Conservation (phyloP, 305 asterid genomes). For the Stenogyne calaminthoides region DNA sequence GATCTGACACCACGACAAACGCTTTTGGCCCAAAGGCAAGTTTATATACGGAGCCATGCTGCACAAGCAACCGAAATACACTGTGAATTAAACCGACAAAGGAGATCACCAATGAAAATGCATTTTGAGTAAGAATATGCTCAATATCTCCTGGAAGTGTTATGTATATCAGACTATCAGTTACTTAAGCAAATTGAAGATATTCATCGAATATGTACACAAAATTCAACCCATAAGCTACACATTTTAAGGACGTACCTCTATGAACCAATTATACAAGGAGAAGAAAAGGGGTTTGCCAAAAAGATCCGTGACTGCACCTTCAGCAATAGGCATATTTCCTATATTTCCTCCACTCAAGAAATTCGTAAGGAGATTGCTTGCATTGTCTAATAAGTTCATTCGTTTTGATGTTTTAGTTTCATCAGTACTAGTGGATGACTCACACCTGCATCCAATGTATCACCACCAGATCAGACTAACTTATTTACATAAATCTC, state of each 20-base stretch:
- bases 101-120: constrained; percentile 56
- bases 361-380: constrained; percentile 87
- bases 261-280: constrained; percentile 83
- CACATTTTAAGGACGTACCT: constrained; percentile 51
- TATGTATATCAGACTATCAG: not conserved
- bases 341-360: constrained; percentile 81
- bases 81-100: too few species aligned
- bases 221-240: constrained; percentile 8
- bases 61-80: constrained; percentile 42
- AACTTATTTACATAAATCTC: constrained; percentile 14
- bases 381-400: constrained; percentile 80
- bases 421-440: constrained; percentile 62
- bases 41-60: constrained; percentile 92
- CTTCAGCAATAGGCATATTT: constrained; percentile 93
- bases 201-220: not conserved
- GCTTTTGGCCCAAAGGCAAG: constrained; percentile 99
- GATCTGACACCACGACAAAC: constrained; percentile 93
- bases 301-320: constrained; percentile 91
- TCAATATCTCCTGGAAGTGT: not conserved
- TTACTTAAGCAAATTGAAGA: not conserved
- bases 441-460: constrained; percentile 63
- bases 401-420: constrained; percentile 50
- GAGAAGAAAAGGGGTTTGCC: constrained; percentile 89
- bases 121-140: constrained; percentile 55
- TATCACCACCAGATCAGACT: constrained; percentile 19